Evolutionary conservation across 2,329 filamentous ascomycete species (phyloP), one percentile per base, ranked within the genome.

Genomic region (Fusarium dlaminii): DNA sequence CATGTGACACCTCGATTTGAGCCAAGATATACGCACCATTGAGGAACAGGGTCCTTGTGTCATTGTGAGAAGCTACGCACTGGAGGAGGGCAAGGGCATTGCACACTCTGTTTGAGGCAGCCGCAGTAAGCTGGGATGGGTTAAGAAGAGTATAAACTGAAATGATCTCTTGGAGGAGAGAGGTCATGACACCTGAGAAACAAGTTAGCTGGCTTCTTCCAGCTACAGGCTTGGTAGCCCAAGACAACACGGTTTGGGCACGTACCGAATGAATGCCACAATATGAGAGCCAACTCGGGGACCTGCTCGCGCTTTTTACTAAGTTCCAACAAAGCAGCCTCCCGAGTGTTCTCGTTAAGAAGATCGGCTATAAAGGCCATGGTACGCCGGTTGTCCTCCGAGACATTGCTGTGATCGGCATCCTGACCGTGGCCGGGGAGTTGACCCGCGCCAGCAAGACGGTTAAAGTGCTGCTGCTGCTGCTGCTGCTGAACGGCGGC

Each of bases 301-400:
- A 99, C 96, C 84, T 98, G 96, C 84, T 99, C 96, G 65, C 96
- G 89, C 89, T 99, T 99, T 88, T 99, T 99, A 86, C 96, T 98
- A 58, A 99, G 88, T 83, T 99, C 96, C 80, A 99, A 88, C 62
- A 99, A 88, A 56, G 96, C 96, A 9, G 94, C 92, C 86, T 98
- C 96, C 72, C 96, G 90, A 34, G 95, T 95, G 78, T 89, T 91
- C 74, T 95, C 93, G 82, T 95, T 96, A 80, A 98, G 89, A 66
- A 98, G 88, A 82, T 98, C 95, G 62, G 95, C 94, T 73, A 98
- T 96, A 87, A 94, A 98, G 73, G 91, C 91, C 83, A 98, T 90
- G n/a, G 97, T 96, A 75, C 95, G 91, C 77, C 94, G 90, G 83
- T 98, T 98, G 81, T 98, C 96, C 81, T 98, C 96, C 24, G 92